Conservation (phyloP, 148 eudicot species). For the Rhododendron vialii region DNA sequence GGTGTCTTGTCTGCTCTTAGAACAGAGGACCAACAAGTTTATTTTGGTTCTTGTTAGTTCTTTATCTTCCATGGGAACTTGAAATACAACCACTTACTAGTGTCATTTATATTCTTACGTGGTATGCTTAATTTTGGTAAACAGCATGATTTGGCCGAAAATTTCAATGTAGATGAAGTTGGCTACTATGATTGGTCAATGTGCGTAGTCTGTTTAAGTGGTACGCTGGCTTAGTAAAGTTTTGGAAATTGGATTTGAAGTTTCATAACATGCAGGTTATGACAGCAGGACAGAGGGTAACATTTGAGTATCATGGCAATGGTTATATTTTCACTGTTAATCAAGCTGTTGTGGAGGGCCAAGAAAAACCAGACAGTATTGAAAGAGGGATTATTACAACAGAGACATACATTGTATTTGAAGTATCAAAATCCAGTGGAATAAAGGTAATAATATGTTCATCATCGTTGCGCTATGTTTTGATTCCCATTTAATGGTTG, state of each 20-base stretch:
- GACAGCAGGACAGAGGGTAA: slow-evolving; percentile 82
- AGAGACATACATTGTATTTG: slow-evolving; percentile 81
- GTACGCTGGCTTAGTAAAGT: background rate
- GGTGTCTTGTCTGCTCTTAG: background rate
- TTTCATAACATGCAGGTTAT: slow-evolving; percentile 51
- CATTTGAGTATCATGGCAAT: slow-evolving; percentile 85
- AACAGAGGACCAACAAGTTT: background rate
- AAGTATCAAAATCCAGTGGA: slow-evolving; percentile 84
- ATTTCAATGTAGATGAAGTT: background rate
- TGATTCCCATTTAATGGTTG: background rate
- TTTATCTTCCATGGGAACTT: background rate
- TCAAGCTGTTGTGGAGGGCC: slow-evolving; percentile 74
- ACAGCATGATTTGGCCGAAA: background rate
- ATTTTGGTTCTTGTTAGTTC: background rate
- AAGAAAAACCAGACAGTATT: slow-evolving; percentile 42
- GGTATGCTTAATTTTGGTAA: background rate
- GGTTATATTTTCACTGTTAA: slow-evolving; percentile 67
- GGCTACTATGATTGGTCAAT: background rate
- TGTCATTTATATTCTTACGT: background rate
- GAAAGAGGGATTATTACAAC: slow-evolving; percentile 79
- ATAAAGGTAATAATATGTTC: slow-evolving; percentile 51
- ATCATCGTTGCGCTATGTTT: background rate
- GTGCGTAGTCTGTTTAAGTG: background rate
- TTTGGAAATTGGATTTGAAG: slow-evolving; percentile 3
- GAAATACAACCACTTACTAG: background rate